Evolutionary conservation across 495 filamentous ascomycete genomes (phyloP).

Genomic region (Amphirosellinia nigrospora): DNA sequence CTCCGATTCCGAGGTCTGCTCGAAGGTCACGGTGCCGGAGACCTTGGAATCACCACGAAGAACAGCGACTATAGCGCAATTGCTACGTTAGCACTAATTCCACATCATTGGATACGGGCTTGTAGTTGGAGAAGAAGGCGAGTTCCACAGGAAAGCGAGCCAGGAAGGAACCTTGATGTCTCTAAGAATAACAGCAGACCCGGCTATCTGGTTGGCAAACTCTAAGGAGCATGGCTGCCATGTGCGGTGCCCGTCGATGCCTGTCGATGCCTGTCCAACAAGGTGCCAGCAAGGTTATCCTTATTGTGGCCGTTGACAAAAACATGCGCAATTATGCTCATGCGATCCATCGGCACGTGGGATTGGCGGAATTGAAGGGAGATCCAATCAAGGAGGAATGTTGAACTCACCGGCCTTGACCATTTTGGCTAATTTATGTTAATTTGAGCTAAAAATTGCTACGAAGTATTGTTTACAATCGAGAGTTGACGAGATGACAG

Average conservation of each 20-base stretch:
- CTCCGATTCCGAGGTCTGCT: constrained; percentile 80
- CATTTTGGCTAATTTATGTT: constrained; percentile 66
- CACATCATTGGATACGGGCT: background rate
- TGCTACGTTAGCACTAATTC: constrained; percentile 40
- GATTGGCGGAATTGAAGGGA: constrained; percentile 34
- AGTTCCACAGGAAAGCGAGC: constrained; percentile 25
- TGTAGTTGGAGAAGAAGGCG: background rate
- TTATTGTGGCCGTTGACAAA: constrained; percentile 29
- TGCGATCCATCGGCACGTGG: constrained; percentile 39
- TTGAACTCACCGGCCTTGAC: constrained; percentile 87
- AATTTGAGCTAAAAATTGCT: constrained; percentile 16
- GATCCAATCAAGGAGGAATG: constrained; percentile 35
- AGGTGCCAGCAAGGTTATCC: constrained; percentile 25
- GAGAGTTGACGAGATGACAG: constrained; percentile 23
- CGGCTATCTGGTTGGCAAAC: constrained; percentile 6
- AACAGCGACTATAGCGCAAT: constrained; percentile 73
- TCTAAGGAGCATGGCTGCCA: constrained; percentile 19
- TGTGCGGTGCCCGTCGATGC: constrained; percentile 19
- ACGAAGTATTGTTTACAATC: constrained; percentile 28
- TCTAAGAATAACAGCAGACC: constrained; percentile 21
- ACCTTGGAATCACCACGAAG: constrained; percentile 96
- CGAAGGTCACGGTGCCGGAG: constrained; percentile 90
- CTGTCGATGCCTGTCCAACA: constrained; percentile 33
- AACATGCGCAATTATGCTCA: constrained; percentile 48
- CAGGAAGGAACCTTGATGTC: constrained; percentile 27